phyloP scores from a whole-genome alignment of 2,329 filamentous ascomycete genomes.

The Metarhizium humberi region DNA sequence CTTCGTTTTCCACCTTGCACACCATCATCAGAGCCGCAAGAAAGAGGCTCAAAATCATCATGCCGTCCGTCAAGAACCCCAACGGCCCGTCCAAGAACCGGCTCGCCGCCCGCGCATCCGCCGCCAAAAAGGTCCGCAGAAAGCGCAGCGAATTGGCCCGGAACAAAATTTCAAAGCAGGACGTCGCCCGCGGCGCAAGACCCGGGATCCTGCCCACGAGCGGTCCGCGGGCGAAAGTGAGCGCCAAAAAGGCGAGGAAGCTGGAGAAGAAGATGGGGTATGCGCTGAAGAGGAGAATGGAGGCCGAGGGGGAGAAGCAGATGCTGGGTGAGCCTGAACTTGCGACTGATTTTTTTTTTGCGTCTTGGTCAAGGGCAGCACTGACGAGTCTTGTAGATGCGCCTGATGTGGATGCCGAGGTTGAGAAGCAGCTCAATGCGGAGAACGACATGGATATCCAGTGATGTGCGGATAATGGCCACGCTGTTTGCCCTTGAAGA shows the following conservation, averaged over 20 bases:
- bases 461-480: not conserved
- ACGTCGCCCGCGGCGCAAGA: slow-evolving; percentile 39
- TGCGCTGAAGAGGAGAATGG: slow-evolving; percentile 43
- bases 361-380: not conserved
- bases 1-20: not conserved
- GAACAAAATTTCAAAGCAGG: slow-evolving; percentile 31
- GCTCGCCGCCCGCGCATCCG: slow-evolving; percentile 34
- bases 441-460: slow-evolving; percentile 14
- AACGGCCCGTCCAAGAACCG: slow-evolving; percentile 48
- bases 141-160: slow-evolving; percentile 29
- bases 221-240: slow-evolving; percentile 40
- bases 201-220: slow-evolving; percentile 45
- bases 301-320: slow-evolving; percentile 37
- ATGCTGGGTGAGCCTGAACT: slow-evolving; percentile 33
- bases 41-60: slow-evolving; percentile 14
- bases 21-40: not conserved
- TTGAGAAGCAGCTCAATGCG: slow-evolving; percentile 6
- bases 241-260: slow-evolving; percentile 48
- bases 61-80: slow-evolving; percentile 50
- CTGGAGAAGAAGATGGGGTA: slow-evolving; percentile 43
- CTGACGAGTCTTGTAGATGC: slow-evolving; percentile 10
- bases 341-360: not conserved
- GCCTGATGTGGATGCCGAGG: slow-evolving; percentile 2
- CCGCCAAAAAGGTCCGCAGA: slow-evolving; percentile 32
- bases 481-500: not conserved